Evolutionary conservation across 2,329 filamentous ascomycete species (phyloP).

Genomic region (Ascochyta viciae-villosae): DNA sequence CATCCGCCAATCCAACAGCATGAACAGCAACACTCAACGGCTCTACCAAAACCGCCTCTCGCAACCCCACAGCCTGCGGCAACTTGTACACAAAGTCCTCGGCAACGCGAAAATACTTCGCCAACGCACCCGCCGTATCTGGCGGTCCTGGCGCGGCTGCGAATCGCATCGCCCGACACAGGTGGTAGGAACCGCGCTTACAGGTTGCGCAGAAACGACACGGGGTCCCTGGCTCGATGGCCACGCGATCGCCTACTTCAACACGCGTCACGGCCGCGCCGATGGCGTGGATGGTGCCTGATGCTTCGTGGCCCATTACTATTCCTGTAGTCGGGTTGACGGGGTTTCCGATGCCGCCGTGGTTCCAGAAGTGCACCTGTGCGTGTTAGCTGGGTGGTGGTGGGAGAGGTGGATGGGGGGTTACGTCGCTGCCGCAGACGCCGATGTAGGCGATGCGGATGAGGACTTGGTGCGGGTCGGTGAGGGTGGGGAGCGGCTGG

Average conservation of each 20-base stretch:
- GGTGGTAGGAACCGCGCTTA: slow-evolving; percentile 89
- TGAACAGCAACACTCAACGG: slow-evolving; percentile 87
- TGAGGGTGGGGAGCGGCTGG: slow-evolving; percentile 45
- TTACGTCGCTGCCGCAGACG: slow-evolving; percentile 52
- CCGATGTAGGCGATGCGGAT: slow-evolving; percentile 55
- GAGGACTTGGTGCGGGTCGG: slow-evolving; percentile 51
- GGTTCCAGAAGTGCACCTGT: slow-evolving; percentile 90
- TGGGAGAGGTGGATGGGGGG: background rate
- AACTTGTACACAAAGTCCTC: slow-evolving; percentile 95
- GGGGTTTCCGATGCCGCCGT: slow-evolving; percentile 86
- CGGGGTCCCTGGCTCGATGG: slow-evolving; percentile 89
- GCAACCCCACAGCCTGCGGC: slow-evolving; percentile 78
- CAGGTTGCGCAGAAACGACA: slow-evolving; percentile 88
- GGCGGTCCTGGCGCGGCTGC: slow-evolving; percentile 87
- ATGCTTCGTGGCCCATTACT: slow-evolving; percentile 92
- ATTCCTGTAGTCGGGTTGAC: slow-evolving; percentile 80
- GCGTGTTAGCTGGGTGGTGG: slow-evolving; percentile 1
- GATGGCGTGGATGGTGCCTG: slow-evolving; percentile 78
- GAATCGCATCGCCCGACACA: slow-evolving; percentile 84
- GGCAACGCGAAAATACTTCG: slow-evolving; percentile 89
- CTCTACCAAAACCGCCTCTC: slow-evolving; percentile 88
- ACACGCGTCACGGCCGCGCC: slow-evolving; percentile 78
- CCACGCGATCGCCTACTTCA: slow-evolving; percentile 84
- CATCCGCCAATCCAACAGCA: slow-evolving; percentile 78
- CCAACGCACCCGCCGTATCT: slow-evolving; percentile 68